phyloP scores from a whole-genome alignment of 345 rosid genomes.

The Gossypium rotundifolium region DNA sequence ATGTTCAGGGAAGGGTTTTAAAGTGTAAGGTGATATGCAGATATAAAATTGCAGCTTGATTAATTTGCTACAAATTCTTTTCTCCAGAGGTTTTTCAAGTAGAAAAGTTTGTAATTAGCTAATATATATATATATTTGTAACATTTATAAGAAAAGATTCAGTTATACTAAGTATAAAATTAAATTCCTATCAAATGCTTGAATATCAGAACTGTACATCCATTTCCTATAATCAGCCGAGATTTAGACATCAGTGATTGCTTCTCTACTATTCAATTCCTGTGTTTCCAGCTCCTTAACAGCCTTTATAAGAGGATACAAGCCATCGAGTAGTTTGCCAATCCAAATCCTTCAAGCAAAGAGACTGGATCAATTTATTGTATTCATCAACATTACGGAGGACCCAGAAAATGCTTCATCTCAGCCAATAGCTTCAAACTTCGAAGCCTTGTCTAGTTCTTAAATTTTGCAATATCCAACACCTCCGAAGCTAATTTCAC shows the following conservation, averaged over 20 bases:
- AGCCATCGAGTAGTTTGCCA: conserved; percentile 57
- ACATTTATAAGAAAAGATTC: too few species aligned
- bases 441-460: conserved; percentile 62
- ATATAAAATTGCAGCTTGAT: conserved; percentile 45
- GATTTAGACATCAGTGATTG: background rate
- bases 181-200: background rate
- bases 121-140: background rate
- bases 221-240: background rate
- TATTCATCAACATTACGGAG: conserved; percentile 63
- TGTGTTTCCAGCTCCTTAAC: conserved; percentile 75
- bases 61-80: conserved; percentile 2
- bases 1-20: conserved; percentile 67
- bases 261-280: conserved; percentile 19
- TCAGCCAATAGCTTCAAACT: conserved; percentile 51
- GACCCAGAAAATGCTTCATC: conserved; percentile 63
- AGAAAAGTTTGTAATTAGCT: conserved; percentile 13
- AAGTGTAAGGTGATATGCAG: conserved; percentile 91
- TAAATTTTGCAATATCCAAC: conserved; percentile 72
- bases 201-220: background rate
- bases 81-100: background rate
- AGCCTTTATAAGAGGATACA: conserved; percentile 64
- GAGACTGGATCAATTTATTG: conserved; percentile 70
- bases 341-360: conserved; percentile 69
- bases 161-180: too few species aligned
- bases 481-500: conserved; percentile 52